Evolutionary conservation across 805 yeast species (phyloP), one percentile per base, ranked within the genome.

Genomic region (Kazachstania psychrophila): DNA sequence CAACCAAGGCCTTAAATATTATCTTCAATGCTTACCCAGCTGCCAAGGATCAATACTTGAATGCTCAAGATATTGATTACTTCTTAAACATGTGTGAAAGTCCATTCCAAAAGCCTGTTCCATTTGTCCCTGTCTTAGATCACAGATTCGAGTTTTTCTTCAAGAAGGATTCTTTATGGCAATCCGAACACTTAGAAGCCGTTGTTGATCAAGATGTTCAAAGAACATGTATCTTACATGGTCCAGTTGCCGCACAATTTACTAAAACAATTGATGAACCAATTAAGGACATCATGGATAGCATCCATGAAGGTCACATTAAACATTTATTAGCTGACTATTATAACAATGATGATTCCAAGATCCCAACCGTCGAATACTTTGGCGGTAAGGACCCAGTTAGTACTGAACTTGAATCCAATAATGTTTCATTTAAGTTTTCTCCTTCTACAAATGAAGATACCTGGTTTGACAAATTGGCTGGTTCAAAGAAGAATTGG

Each of bases 81-180:
- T 92, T 92, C 73, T 72, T 92, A 64, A 75, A 76, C 60, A 70
- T 80, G 53, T 84, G 95, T 60, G 70, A 77, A 47, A 77, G 77
- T 56, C 95, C 95, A 51, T 56, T 65, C 43, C 96, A 89, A 68
- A 92, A 92, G 68, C 99, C 99, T 23, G 96, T 87, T 58, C 98
- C 98, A 46, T 92, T 92, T 51, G 88, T 92, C 51, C 99, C 99
- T 35, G 82, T 85, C 15, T 72, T 92, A 61, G 95, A 92, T 58
- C 94, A 85, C 48, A 82, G 85, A 69, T 86, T 92, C 54, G 96
- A 92, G 64, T 78, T 80, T 58, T 92, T 83, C 75, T 92, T 92
- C 77, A 92, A 92, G 77, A 92, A 92, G 70, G 99, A 92, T 65
- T 89, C 97, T 22, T 72, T 92, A 61, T 92, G 98, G 98, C 99